phyloP scores from a whole-genome alignment of 768 basidiomycete genomes.

The Rhizopogon vinicolor region DNA sequence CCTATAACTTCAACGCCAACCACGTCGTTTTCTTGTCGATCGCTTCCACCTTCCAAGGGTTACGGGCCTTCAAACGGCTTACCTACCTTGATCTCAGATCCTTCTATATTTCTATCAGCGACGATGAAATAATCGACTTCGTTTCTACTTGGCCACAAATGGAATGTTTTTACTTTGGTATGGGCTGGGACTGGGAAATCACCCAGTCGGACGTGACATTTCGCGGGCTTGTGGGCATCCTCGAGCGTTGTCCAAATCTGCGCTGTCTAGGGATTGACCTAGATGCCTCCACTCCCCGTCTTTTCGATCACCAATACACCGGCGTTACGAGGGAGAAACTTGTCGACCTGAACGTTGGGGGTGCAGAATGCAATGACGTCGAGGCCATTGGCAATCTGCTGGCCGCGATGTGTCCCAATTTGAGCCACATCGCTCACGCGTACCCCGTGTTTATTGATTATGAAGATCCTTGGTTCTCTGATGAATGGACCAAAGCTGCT shows the following conservation, averaged over 20 bases:
- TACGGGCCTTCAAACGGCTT: neutral
- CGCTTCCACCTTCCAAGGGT: neutral
- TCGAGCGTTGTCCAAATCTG: neutral
- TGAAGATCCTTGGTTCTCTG: neutral
- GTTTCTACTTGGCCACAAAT: neutral
- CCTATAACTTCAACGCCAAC: neutral
- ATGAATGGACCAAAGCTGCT: neutral
- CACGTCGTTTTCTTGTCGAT: neutral
- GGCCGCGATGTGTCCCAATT: neutral
- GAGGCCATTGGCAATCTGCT: neutral
- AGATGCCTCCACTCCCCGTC: neutral
- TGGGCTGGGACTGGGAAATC: neutral
- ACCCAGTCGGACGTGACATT: neutral
- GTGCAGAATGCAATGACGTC: neutral
- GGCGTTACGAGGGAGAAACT: neutral
- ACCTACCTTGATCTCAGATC: neutral
- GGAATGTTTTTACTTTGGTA: neutral
- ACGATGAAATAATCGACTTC: neutral
- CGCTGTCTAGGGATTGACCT: neutral
- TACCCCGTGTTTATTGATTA: neutral
- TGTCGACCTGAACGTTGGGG: neutral
- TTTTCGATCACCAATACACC: neutral
- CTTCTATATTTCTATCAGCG: neutral
- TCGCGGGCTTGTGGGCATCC: neutral
- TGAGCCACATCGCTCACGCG: neutral